Evolutionary conservation across 2,329 filamentous ascomycete species (phyloP).

Genomic region (Alternaria ventricosa): DNA sequence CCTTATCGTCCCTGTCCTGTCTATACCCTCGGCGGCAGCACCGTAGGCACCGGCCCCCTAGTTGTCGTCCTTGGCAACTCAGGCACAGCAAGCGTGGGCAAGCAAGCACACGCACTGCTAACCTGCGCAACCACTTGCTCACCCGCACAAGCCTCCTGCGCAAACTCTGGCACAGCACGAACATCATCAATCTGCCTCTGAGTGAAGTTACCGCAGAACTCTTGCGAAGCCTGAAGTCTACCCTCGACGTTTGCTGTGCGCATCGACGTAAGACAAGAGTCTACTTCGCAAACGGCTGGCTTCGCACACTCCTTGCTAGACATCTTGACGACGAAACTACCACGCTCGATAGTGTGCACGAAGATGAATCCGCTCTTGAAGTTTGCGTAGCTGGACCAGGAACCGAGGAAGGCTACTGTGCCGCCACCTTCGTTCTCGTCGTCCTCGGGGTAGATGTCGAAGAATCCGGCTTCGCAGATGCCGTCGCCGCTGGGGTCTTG

Average conservation of each 20-base stretch:
- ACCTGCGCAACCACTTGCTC: slow-evolving; percentile 25
- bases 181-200: slow-evolving; percentile 24
- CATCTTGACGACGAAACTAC: slow-evolving; percentile 43
- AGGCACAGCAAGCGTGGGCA: slow-evolving; percentile 29
- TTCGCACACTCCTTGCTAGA: slow-evolving; percentile 27
- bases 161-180: slow-evolving; percentile 23
- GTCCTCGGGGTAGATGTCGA: slow-evolving; percentile 52
- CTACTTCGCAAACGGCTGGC: slow-evolving; percentile 28
- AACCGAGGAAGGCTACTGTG: slow-evolving; percentile 48
- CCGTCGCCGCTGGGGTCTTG: slow-evolving; percentile 43
- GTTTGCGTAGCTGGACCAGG: slow-evolving; percentile 48
- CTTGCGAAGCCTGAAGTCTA: slow-evolving; percentile 19
- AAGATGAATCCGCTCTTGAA: slow-evolving; percentile 45
- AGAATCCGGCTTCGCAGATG: slow-evolving; percentile 50
- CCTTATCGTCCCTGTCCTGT: not conserved
- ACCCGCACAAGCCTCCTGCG: slow-evolving; percentile 20
- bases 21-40: slow-evolving; percentile 28
- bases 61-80: slow-evolving; percentile 33
- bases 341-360: slow-evolving; percentile 47
- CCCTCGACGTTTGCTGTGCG: slow-evolving; percentile 30
- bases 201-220: slow-evolving; percentile 28
- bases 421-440: slow-evolving; percentile 45
- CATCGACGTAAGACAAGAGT: slow-evolving; percentile 24
- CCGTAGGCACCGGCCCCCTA: slow-evolving; percentile 32
- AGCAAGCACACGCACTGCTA: slow-evolving; percentile 33